Evolutionary conservation across 148 eudicot genomes (phyloP).

Genomic region (Rhododendron simsii): DNA sequence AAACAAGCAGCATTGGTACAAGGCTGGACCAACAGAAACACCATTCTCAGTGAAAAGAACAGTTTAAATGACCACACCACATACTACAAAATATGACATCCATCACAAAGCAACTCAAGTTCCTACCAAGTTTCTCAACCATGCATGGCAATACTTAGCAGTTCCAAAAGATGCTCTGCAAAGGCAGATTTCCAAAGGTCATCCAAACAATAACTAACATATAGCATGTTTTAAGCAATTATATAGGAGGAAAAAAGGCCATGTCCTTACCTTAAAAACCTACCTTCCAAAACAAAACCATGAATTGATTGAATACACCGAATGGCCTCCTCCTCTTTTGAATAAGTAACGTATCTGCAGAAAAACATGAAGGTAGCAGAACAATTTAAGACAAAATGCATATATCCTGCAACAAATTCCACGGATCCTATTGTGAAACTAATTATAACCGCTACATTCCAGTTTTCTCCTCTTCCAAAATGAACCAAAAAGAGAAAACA

Average conservation of each 20-base stretch:
- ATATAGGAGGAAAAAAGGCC: conserved; percentile 2
- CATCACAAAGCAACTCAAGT: conserved; percentile 7
- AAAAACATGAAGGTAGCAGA: not conserved
- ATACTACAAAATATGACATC: not conserved
- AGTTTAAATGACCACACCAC: not conserved
- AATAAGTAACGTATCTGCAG: conserved; percentile 48
- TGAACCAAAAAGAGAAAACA: not conserved
- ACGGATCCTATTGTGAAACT: not conserved
- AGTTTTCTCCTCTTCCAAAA: not conserved
- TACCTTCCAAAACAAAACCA: conserved; percentile 52
- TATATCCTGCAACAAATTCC: not conserved
- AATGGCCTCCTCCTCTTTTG: conserved; percentile 61
- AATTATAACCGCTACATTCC: not conserved
- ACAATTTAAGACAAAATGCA: not conserved
- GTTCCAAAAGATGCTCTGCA: conserved; percentile 67
- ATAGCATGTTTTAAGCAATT: not conserved
- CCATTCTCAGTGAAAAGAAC: conserved; percentile 3
- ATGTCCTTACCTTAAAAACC: conserved; percentile 39
- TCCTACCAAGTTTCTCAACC: conserved; percentile 57
- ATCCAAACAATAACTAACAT: not conserved
- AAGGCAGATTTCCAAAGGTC: conserved; percentile 9
- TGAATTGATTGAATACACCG: conserved; percentile 60
- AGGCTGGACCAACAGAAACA: conserved; percentile 30
- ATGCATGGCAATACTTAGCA: conserved; percentile 62
- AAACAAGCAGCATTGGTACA: conserved; percentile 55